These are phyloP conservation scores for Pichia sp. DNA, from an alignment of 1,139 yeast species.

Conservation along the genomic window DNA sequence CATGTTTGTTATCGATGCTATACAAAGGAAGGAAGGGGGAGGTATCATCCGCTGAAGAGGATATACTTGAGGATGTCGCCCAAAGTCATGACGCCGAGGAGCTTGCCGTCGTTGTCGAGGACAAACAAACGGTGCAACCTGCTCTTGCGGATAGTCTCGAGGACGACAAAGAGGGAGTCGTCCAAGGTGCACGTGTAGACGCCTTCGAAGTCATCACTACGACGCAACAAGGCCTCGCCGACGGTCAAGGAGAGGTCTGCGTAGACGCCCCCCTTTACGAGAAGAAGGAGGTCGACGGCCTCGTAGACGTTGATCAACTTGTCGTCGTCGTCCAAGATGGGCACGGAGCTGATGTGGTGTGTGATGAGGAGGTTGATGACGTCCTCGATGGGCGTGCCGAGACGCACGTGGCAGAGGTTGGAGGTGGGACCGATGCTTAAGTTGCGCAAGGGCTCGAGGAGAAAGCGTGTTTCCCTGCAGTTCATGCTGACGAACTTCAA, in stretches of 20 bases:
- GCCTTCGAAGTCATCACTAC: slow-evolving; percentile 97
- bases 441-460: slow-evolving; percentile 70
- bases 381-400: slow-evolving; percentile 92
- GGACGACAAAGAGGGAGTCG: slow-evolving; percentile 83
- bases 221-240: slow-evolving; percentile 91
- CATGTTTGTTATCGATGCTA: background rate
- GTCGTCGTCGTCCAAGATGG: slow-evolving; percentile 72
- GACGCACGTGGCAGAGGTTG: slow-evolving; percentile 71
- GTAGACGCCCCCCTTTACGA: slow-evolving; percentile 92
- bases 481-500: slow-evolving; percentile 92
- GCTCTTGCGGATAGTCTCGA: slow-evolving; percentile 90
- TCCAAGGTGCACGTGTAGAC: slow-evolving; percentile 91
- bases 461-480: slow-evolving; percentile 88
- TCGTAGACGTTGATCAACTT: slow-evolving; percentile 87
- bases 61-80: slow-evolving; percentile 88
- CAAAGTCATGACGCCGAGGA: slow-evolving; percentile 81
- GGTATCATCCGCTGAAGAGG: slow-evolving; percentile 33
- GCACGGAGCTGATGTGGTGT: slow-evolving; percentile 83
- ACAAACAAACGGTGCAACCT: slow-evolving; percentile 90
- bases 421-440: slow-evolving; percentile 57
- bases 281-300: slow-evolving; percentile 88
- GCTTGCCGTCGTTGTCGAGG: slow-evolving; percentile 73
- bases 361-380: slow-evolving; percentile 80
- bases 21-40: background rate
- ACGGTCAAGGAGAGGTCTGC: slow-evolving; percentile 87